These are phyloP conservation scores for Keithomyces neogunnii DNA, from an alignment of 2,329 filamentous ascomycete genomes.

Conservation along the genomic window DNA sequence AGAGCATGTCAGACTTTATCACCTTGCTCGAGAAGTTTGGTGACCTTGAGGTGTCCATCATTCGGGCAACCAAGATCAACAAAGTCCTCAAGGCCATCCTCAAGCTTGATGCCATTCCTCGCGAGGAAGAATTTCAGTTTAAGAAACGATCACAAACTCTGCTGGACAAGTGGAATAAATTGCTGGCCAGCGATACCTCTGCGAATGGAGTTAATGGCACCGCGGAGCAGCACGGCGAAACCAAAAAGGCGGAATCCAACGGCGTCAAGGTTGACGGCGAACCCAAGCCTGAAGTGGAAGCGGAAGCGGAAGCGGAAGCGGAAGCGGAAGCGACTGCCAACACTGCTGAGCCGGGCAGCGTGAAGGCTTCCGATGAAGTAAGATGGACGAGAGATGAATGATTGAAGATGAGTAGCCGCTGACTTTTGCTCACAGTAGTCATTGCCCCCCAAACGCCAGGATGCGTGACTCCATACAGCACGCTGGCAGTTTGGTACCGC, in stretches of 20 bases:
- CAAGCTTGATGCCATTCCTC: conserved; percentile 77
- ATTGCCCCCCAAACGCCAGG: neutral
- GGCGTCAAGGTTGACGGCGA: conserved; percentile 27
- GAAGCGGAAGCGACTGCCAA: conserved; percentile 14
- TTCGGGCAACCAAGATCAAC: conserved; percentile 91
- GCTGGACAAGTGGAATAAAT: conserved; percentile 82
- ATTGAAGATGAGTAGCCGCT: no score
- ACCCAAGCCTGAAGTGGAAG: conserved; percentile 7
- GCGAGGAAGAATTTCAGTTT: conserved; percentile 84
- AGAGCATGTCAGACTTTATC: conserved; percentile 67
- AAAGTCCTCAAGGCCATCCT: conserved; percentile 94
- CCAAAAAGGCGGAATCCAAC: conserved; percentile 23
- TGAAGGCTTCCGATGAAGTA: conserved; percentile 25
- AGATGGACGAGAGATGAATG: conserved; percentile 4
- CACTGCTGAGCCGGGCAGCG: conserved; percentile 12
- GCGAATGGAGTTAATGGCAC: conserved; percentile 43
- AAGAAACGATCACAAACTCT: conserved; percentile 73
- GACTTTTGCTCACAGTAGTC: neutral
- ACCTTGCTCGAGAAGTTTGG: conserved; percentile 70
- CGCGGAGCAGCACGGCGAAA: conserved; percentile 3
- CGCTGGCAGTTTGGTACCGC: neutral
- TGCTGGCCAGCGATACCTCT: conserved; percentile 53
- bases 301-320: conserved; percentile 7
- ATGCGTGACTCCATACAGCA: neutral
- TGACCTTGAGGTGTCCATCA: conserved; percentile 82